A percentile compares a stretch with the other conserved stretches of the same genome.
phyloP scores from a whole-genome alignment of 2,329 filamentous ascomycete genomes.

The Arthroderma sp. region DNA sequence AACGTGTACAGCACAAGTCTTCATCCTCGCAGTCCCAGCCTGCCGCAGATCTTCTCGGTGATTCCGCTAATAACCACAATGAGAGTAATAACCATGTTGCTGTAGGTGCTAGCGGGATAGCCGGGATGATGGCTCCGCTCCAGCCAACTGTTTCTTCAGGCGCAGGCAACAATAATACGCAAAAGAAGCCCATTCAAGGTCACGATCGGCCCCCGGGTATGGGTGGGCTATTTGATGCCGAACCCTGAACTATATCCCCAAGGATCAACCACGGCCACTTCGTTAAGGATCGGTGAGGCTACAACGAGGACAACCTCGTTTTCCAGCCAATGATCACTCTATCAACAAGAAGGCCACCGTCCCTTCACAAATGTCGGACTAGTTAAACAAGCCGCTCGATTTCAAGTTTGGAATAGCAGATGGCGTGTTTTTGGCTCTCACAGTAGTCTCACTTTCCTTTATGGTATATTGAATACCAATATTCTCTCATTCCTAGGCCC shows the following conservation, averaged over 20 bases:
- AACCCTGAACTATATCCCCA: conserved; percentile 15
- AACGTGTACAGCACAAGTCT: neutral
- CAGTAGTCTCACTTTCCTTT: neutral
- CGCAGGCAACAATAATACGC: conserved; percentile 11
- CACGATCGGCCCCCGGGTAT: conserved; percentile 28
- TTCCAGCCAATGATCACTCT: neutral
- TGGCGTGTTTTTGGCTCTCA: neutral
- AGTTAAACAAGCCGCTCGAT: neutral
- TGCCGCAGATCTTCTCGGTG: conserved; percentile 15
- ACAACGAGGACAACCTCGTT: neutral
- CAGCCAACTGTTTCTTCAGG: conserved; percentile 11
- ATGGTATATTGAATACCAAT: neutral
- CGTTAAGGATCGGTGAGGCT: neutral
- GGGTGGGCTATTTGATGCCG: conserved; percentile 36
- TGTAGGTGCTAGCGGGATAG: neutral
- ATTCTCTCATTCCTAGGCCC: neutral
- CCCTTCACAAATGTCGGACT: neutral
- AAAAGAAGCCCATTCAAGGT: conserved; percentile 26
- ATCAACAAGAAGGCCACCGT: neutral
- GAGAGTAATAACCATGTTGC: neutral
- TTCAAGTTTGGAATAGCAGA: neutral
- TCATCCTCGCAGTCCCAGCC: neutral
- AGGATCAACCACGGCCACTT: neutral
- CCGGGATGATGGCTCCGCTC: conserved; percentile 16
- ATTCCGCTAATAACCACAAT: conserved; percentile 8